Base-by-base conservation (phyloP, 306 rosid species). In the Purshia tridentata region DNA sequence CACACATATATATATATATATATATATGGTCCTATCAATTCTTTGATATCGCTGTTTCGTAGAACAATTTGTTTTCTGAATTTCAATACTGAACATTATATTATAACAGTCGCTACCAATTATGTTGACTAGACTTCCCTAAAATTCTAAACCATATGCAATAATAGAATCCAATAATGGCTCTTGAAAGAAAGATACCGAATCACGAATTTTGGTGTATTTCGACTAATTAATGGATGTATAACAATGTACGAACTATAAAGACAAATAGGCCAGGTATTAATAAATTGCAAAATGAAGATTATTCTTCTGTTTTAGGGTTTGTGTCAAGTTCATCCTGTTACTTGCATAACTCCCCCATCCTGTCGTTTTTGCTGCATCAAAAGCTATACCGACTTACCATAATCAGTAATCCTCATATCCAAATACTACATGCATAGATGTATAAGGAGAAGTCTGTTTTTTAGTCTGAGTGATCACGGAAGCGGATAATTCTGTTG, bases 391-490 rank as follows among this genome's bases (percentile, higher is more conserved):
- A 13, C 22, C 0, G 19, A n/a, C n/a, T n/a, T n/a, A n/a, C n/a
- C n/a, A n/a, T 11, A 69, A 52, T 18, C 4, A n/a, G n/a, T n/a
- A n/a, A n/a, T n/a, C n/a, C n/a, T n/a, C n/a, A n/a, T n/a, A n/a
- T n/a, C n/a, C n/a, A n/a, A n/a, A n/a, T n/a, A n/a, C 64, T 16
- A 0, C 13, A 4, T 4, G 41, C 52, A 13, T 12, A 12, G 50
- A 13, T 6, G 9, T 5, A 41, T 54, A 9, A 45, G 8, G 4
- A 2, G 10, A 16, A 37, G 40, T 10, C 42, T 3, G 73, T 69
- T 81, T 56, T 88, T 35, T 13, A 93, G 86, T 91, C 96, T 0
- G 87, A 70, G 73, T 93, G 96, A 73, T 85, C 88, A 2, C 86
- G 90, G 75, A 89, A 85, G 65, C 84, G 86, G 78, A 86, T 72